Evolutionary conservation across 495 filamentous ascomycete species (phyloP), one percentile per base, ranked within the genome.

Genomic region (Podospora bellae-mahoneyi): DNA sequence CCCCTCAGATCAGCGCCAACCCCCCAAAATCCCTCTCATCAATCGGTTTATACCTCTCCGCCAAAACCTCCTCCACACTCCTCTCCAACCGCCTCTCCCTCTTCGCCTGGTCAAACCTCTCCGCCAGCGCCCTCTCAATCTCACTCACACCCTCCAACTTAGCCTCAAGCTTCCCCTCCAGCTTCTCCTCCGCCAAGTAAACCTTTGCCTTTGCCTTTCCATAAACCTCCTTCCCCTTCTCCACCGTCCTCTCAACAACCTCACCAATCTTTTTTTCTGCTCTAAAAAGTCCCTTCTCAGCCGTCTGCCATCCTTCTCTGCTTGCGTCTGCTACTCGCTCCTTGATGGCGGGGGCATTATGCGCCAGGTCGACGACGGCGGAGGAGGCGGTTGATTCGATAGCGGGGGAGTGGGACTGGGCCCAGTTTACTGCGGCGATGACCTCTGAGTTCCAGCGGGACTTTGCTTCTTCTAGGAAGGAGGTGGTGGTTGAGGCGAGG

Each of bases 401-500:
- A 64, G 82, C 83, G 57, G 83, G 78, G 71, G 89, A 84, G 68
- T 81, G 86, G n/a, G 79, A 84, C 75, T 90, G 84, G 57, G 85
- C 86, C 85, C 89, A 90, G 60, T 80, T 82, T n/a, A 89, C 89
- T 62, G 88, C 82, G 55, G 78, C 80, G 74, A 91, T 86, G 32
- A 94, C 78, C 78, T 94, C 92, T 56, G 83, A 78, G 73, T 95
- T 94, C 92, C 92, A 95, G 60, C 84, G 78, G 76, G 93, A 90
- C 80, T 95, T 95, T 71, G 90, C 79, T 9, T 86, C 80, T 72
- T 93, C 90, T 53, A 85, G 74, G 68, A 89, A 79, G 18, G 81
- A 81, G 34, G 83, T 79, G 75, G 16, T 78, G 78, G n/a, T 76
- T 74, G 26, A 75, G 79, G 20, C 30, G 57, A 73, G 68, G 65